Base-by-base conservation (phyloP, 805 yeast species). In the Wickerhamiella kazuoi region DNA sequence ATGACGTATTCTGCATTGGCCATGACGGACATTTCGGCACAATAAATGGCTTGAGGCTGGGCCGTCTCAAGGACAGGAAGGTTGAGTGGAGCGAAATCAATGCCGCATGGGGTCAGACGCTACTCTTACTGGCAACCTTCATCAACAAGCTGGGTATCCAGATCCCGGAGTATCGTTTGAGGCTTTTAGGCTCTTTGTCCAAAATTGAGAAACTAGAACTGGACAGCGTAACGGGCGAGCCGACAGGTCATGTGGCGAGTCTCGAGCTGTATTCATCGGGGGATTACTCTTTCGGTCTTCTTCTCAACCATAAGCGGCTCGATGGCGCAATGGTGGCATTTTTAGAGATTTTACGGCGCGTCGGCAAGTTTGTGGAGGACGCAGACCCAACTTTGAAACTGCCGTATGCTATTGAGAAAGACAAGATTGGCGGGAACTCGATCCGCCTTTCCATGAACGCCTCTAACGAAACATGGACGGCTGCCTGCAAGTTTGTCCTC, bases 41-140 rank as follows among this genome's bases (percentile, higher is more conserved):
- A 1, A 87, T 86, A 24, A 86, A 86, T 57, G 87, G 86, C 0
- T 64, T 82, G 20, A 60, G 94, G 41, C 55, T 87, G n/a, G 97
- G 97, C 0, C 64, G 74, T 13, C 55, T 72, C 36, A 72, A 69
- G 31, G 69, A 65, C 6, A 57, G 62, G 39, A 69, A 67, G 43
- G 80, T 86, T 0, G 78, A 93, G 2, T 83, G 94, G 93, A 72
- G 81, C 40, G 97, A 86, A 50, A 76, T 83, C 33, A 86, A 84
- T 53, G 90, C 93, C 2, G 95, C 93, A 0, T 59, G 86, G 49
- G 97, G 97, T 0, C 94, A 86, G 47, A 61, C 86, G 2, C 69
- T 81, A 2, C 59, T 83, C 11, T 57, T 87, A 16, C 53, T 86
- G 23, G 67, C 76, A 0, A 80, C 87, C 1, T 65, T 84, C 2